A percentile compares a stretch with the other conserved stretches of the same genome.
These are phyloP conservation scores for Daedaleopsis sinensis DNA, from an alignment of 768 basidiomycete species.

Conservation along the genomic window DNA sequence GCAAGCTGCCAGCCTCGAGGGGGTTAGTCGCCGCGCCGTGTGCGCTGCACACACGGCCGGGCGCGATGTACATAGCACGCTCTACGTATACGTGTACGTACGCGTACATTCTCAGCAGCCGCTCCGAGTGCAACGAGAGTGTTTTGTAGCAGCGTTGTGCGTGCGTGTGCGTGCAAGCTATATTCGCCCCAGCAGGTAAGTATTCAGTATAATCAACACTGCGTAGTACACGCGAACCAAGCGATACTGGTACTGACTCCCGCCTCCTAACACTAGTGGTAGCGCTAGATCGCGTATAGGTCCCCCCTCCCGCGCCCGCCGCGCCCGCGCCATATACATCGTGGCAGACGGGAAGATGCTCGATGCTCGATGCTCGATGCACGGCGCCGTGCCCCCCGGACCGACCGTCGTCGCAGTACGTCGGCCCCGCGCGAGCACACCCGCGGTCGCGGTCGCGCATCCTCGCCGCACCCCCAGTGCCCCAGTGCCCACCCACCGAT, in stretches of 20 bases:
- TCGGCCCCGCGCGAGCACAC: background rate
- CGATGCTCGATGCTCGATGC: too few species aligned
- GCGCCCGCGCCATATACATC: background rate
- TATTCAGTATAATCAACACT: too few species aligned
- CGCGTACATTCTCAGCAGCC: background rate
- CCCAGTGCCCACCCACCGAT: too few species aligned
- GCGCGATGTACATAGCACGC: constrained; percentile 16
- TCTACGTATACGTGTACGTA: background rate
- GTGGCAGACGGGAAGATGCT: background rate
- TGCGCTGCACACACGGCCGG: constrained; percentile 14
- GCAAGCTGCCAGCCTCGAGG: too few species aligned
- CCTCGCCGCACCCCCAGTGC: too few species aligned
- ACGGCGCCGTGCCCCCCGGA: background rate
- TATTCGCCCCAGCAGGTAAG: too few species aligned
- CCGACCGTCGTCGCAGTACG: background rate
- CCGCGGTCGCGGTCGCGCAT: too few species aligned
- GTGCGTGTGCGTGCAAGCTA: background rate
- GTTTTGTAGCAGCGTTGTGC: constrained; percentile 7
- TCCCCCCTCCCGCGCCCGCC: background rate
- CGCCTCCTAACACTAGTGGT: background rate
- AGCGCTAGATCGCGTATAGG: background rate
- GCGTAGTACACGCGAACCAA: background rate
- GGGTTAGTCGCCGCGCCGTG: constrained; percentile 17
- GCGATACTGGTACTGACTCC: background rate
- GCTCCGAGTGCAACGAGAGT: background rate